These are phyloP conservation scores for Volvariella surrecta DNA, from an alignment of 1,284 basidiomycete genomes.

Conservation along the genomic window DNA sequence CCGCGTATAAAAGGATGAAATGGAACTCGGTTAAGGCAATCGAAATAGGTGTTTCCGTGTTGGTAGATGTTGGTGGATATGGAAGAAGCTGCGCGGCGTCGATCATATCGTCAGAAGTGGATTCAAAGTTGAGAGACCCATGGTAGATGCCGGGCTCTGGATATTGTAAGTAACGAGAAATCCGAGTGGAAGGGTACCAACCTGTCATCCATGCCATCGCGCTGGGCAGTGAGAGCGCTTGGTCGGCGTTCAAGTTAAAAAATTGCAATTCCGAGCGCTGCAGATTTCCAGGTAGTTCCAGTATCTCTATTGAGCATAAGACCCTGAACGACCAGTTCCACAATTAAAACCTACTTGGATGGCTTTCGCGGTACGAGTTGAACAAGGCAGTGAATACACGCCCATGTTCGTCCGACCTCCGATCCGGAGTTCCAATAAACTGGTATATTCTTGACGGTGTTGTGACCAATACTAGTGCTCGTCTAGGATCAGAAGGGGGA, in stretches of 20 bases:
- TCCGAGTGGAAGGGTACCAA: constrained; percentile 21
- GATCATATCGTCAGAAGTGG: constrained; percentile 66
- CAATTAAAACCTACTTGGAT: constrained; percentile 58
- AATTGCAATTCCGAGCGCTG: constrained; percentile 73
- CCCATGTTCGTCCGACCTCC: constrained; percentile 64
- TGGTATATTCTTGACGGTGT: constrained; percentile 91
- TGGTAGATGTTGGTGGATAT: constrained; percentile 38
- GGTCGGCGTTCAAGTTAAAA: constrained; percentile 62
- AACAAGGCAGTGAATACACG: constrained; percentile 74
- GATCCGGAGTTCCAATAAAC: constrained; percentile 67
- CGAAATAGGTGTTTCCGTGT: constrained; percentile 50
- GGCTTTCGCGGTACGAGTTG: constrained; percentile 59
- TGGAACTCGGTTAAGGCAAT: constrained; percentile 90
- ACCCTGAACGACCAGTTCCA: background rate
- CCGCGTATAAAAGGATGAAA: constrained; percentile 79
- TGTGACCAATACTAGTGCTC: constrained; percentile 69
- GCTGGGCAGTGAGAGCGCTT: constrained; percentile 56
- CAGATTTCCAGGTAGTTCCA: constrained; percentile 76
- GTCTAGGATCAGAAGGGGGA: constrained; percentile 52
- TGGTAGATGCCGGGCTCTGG: constrained; percentile 81
- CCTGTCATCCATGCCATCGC: constrained; percentile 88
- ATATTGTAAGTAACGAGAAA: constrained; percentile 9
- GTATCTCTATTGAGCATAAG: constrained; percentile 52
- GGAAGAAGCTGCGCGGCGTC: constrained; percentile 68
- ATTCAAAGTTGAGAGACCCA: constrained; percentile 63